Conservation (phyloP, 2,329 filamentous ascomycete genomes). For the Sporothrix sp. region DNA sequence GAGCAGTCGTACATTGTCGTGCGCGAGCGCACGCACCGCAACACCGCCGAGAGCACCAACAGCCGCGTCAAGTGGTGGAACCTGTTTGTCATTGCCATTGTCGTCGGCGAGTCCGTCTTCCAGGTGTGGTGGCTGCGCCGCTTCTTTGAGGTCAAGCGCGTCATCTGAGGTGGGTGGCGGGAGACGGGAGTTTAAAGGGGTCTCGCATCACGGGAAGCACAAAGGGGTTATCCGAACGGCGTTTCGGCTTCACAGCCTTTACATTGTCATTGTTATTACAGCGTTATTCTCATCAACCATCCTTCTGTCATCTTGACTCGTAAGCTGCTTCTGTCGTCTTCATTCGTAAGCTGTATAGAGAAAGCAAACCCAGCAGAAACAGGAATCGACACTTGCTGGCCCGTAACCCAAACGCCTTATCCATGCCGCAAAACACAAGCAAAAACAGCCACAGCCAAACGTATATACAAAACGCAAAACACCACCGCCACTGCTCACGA, state of each 20-base stretch:
- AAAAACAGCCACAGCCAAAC: background rate
- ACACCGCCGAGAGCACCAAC: conserved; percentile 98
- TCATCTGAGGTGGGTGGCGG: conserved; percentile 37
- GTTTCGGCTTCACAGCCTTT: too few relatives aligned
- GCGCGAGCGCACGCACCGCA: conserved; percentile 90
- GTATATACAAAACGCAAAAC: background rate
- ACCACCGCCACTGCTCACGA: conserved; percentile 22
- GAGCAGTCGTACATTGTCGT: conserved; percentile 96
- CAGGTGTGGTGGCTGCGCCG: conserved; percentile 99
- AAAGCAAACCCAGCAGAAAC: too few relatives aligned
- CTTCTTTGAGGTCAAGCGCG: conserved; percentile 83
- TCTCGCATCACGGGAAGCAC: too few relatives aligned
- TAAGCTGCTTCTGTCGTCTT: too few relatives aligned
- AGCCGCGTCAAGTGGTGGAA: conserved; percentile 99
- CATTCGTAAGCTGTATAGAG: too few relatives aligned
- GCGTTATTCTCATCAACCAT: too few relatives aligned
- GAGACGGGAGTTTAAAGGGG: too few relatives aligned
- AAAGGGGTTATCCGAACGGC: too few relatives aligned
- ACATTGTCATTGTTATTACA: too few relatives aligned
- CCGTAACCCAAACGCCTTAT: conserved; percentile 58
- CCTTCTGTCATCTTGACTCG: too few relatives aligned
- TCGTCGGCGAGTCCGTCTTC: conserved; percentile 88
- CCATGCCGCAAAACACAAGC: conserved; percentile 26
- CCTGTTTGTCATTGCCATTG: conserved; percentile 82
- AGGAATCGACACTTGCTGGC: too few relatives aligned